These are phyloP conservation scores for Flaveria brownii DNA, from an alignment of 129 eudicot genomes.

Conservation along the genomic window DNA sequence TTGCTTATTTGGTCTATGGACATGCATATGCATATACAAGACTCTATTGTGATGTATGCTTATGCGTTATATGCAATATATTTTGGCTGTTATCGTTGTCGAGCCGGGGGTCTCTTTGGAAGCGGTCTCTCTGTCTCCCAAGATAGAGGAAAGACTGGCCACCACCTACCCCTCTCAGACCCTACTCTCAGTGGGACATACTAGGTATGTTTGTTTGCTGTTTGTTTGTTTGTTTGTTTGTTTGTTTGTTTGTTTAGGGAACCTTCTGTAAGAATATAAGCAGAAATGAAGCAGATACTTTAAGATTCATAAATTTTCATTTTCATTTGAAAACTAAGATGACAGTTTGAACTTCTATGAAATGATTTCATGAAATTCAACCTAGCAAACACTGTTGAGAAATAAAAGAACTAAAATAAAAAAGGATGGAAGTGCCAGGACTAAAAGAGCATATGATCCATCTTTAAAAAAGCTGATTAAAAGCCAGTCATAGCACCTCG, in stretches of 20 bases:
- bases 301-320: constrained; percentile 24
- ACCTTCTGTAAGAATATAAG: neutral
- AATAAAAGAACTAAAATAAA: constrained; percentile 15
- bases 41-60: too few relatives aligned
- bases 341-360: neutral
- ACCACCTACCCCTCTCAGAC: too few relatives aligned
- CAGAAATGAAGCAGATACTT: constrained; percentile 9
- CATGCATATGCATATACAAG: too few relatives aligned
- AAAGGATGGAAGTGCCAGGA: neutral
- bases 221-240: too few relatives aligned
- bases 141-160: too few relatives aligned
- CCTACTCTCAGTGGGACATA: too few relatives aligned
- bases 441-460: constrained; percentile 9
- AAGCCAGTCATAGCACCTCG: constrained; percentile 20
- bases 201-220: too few relatives aligned
- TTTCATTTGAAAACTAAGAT: neutral
- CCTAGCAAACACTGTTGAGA: neutral
- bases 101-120: too few relatives aligned
- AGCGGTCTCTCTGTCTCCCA: too few relatives aligned
- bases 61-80: too few relatives aligned
- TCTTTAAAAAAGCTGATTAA: neutral
- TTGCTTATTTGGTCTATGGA: too few relatives aligned
- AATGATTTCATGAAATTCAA: constrained; percentile 1
- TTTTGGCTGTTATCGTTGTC: too few relatives aligned
- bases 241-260: neutral